Evolutionary conservation across 2,329 filamentous ascomycete species (phyloP).

Genomic region (Epichloe hybrida): DNA sequence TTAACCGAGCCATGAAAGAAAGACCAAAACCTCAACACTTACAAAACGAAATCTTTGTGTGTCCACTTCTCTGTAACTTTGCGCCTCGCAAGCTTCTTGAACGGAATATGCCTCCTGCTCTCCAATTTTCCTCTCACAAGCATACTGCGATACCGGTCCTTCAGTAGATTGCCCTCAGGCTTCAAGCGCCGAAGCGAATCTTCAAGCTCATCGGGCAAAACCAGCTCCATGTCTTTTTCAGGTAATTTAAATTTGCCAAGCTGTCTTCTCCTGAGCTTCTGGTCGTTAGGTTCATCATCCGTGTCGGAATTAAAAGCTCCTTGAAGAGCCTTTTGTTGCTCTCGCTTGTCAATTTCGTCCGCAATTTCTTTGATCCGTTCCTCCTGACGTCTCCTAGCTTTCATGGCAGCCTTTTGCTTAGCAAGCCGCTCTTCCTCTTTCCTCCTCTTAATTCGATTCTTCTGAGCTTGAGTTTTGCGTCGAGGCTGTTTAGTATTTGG

Average conservation of each 20-base stretch:
- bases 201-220: slow-evolving; percentile 72
- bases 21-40: not conserved
- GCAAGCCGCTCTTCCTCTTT: slow-evolving; percentile 73
- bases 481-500: slow-evolving; percentile 54
- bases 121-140: slow-evolving; percentile 84
- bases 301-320: slow-evolving; percentile 31
- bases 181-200: slow-evolving; percentile 71
- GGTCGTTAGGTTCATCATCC: slow-evolving; percentile 45
- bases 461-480: slow-evolving; percentile 73
- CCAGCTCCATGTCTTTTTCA: slow-evolving; percentile 65
- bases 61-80: slow-evolving; percentile 92
- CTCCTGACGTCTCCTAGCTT: slow-evolving; percentile 58
- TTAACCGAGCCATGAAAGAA: not conserved
- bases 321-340: slow-evolving; percentile 32
- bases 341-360: slow-evolving; percentile 45
- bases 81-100: slow-evolving; percentile 68
- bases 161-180: slow-evolving; percentile 89
- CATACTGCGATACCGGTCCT: slow-evolving; percentile 82
- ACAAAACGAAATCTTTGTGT: slow-evolving; percentile 69
- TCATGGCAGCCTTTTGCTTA: slow-evolving; percentile 63
- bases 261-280: slow-evolving; percentile 53
- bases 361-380: slow-evolving; percentile 59
- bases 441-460: slow-evolving; percentile 76
- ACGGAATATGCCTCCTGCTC: slow-evolving; percentile 61
- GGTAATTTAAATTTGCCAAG: slow-evolving; percentile 64